These are phyloP conservation scores for Glycine soja DNA, from an alignment of 306 rosid genomes.

Conservation along the genomic window DNA sequence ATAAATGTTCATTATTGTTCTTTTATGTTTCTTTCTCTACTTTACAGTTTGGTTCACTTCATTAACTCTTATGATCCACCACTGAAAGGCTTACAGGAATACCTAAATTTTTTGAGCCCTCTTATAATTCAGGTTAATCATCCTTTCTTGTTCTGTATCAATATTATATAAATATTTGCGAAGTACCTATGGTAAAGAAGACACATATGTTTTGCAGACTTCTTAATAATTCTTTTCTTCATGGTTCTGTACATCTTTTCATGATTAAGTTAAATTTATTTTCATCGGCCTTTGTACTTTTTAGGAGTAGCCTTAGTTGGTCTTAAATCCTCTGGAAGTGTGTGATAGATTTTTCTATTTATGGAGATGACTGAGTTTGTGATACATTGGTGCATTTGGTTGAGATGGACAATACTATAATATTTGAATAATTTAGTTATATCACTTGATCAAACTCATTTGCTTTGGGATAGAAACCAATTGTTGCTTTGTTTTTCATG, in stretches of 20 bases:
- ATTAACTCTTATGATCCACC: slow-evolving; percentile 97
- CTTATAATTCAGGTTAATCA: slow-evolving; percentile 93
- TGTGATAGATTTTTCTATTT: slow-evolving; percentile 11
- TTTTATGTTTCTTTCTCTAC: slow-evolving; percentile 46
- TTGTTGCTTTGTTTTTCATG: slow-evolving; percentile 20
- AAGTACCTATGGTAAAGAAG: slow-evolving; percentile 23
- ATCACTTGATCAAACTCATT: slow-evolving; percentile 35
- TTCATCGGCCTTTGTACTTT: slow-evolving; percentile 18
- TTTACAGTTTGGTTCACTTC: slow-evolving; percentile 87
- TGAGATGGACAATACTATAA: slow-evolving; percentile 3
- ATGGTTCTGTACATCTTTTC: slow-evolving; percentile 20
- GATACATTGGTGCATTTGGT: slow-evolving; percentile 14
- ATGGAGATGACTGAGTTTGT: slow-evolving; percentile 35
- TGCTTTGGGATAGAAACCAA: slow-evolving; percentile 39
- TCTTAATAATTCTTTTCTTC: slow-evolving; percentile 1
- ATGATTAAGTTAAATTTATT: slow-evolving; percentile 37
- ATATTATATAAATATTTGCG: slow-evolving; percentile 21
- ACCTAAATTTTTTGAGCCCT: slow-evolving; percentile 96
- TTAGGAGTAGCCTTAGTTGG: slow-evolving; percentile 26
- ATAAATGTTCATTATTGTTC: slow-evolving; percentile 34
- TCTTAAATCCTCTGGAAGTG: slow-evolving; percentile 29
- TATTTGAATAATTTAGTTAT: slow-evolving; percentile 6
- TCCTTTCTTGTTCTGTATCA: slow-evolving; percentile 46
- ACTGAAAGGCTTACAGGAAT: slow-evolving; percentile 92
- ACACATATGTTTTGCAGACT: slow-evolving; percentile 27